phyloP scores from a whole-genome alignment of 2,329 filamentous ascomycete species.

The Pseudogymnoascus sp. region DNA sequence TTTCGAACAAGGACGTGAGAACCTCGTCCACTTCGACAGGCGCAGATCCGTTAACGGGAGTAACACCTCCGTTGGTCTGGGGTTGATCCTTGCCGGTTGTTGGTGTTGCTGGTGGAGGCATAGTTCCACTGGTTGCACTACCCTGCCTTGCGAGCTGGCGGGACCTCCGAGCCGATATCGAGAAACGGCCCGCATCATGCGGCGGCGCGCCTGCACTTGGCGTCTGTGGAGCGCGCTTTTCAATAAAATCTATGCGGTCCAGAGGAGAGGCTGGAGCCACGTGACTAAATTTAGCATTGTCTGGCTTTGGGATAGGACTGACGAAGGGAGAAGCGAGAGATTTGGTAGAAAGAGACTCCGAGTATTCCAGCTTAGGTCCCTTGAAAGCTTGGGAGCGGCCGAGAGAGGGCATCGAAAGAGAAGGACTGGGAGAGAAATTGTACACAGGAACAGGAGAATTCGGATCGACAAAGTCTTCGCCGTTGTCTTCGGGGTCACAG shows the following conservation, averaged over 20 bases:
- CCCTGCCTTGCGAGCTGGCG: constrained; percentile 16
- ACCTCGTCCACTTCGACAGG: constrained; percentile 67
- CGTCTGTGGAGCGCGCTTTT: constrained; percentile 58
- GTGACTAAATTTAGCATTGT: constrained; percentile 44
- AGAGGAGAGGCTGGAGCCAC: constrained; percentile 53
- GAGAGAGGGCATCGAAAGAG: constrained; percentile 33
- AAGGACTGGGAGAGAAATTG: constrained; percentile 27
- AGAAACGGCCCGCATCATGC: constrained; percentile 72
- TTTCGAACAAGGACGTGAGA: constrained; percentile 67
- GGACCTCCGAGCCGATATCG: constrained; percentile 58
- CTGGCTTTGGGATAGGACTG: constrained; percentile 30
- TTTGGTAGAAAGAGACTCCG: constrained; percentile 20
- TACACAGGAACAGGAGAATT: constrained; percentile 28
- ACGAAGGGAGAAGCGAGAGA: constrained; percentile 25
- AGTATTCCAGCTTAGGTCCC: constrained; percentile 23
- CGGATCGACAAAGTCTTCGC: constrained; percentile 24
- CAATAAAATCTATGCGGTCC: constrained; percentile 44
- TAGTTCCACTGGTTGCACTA: constrained; percentile 33
- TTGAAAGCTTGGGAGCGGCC: constrained; percentile 29
- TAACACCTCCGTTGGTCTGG: constrained; percentile 53
- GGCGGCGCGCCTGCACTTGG: constrained; percentile 67
- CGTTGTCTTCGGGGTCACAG: constrained; percentile 20
- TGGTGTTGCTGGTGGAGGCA: constrained; percentile 70
- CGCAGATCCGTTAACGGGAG: constrained; percentile 61
- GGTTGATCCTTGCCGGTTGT: constrained; percentile 51